Percentiles rank a stretch among this genome's conserved stretches.
Conservation (phyloP, 306 rosid species). For the Heteromeles arbutifolia region DNA sequence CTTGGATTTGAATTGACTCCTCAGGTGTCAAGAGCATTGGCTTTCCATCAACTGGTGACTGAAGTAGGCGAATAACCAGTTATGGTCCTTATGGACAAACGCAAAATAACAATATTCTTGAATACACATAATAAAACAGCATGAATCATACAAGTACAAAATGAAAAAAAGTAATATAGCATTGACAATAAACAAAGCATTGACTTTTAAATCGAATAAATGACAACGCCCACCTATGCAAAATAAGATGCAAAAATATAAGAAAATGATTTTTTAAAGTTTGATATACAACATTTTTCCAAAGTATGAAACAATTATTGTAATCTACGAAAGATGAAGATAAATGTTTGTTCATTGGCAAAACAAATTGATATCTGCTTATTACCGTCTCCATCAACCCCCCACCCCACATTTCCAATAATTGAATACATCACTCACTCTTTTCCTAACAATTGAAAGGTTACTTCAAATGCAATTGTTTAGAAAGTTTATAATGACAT, state of each 20-base stretch:
- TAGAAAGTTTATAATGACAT: background rate
- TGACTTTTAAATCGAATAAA: background rate
- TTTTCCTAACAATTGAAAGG: background rate
- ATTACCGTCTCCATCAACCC: background rate
- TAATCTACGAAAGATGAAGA: background rate
- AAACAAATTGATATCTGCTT: background rate
- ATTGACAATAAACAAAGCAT: background rate
- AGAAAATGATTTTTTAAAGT: background rate
- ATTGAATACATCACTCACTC: background rate
- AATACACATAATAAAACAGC: background rate
- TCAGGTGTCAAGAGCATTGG: constrained; percentile 97
- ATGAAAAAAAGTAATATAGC: background rate
- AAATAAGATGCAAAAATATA: background rate
- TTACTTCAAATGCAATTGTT: background rate
- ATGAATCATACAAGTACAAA: background rate
- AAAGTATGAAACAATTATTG: background rate
- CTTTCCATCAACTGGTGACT: constrained; percentile 98
- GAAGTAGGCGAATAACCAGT: constrained; percentile 24
- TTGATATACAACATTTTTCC: background rate
- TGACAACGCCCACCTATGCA: background rate
- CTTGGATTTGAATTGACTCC: constrained; percentile 95
- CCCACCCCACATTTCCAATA: too few relatives aligned
- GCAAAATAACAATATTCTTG: constrained; percentile 12
- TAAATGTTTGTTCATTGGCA: background rate
- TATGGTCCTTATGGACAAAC: constrained; percentile 4